phyloP scores from a whole-genome alignment of 192 early-diverging fungal species.

The Tieghemiomyces parasiticus region DNA sequence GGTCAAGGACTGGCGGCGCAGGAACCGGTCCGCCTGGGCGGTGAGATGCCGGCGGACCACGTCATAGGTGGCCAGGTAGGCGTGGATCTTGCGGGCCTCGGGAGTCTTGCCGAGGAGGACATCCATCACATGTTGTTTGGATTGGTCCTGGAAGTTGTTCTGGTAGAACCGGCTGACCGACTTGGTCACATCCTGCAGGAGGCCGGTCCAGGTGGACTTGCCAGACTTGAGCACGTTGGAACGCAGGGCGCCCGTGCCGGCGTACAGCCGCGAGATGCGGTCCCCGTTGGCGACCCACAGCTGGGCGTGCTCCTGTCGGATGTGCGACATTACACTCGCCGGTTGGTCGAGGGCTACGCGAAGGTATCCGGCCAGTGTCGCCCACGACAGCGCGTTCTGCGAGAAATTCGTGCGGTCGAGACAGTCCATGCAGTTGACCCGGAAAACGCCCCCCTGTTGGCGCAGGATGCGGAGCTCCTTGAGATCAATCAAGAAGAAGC shows the following conservation, averaged over 20 bases:
- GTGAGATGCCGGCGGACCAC: constrained; percentile 6
- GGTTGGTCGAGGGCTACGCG: constrained; percentile 16
- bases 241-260: constrained; percentile 93
- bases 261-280: constrained; percentile 78
- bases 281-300: constrained; percentile 87
- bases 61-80: constrained; percentile 9
- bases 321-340: constrained; percentile 5
- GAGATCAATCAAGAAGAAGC: constrained; percentile 54
- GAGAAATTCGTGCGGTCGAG: constrained; percentile 83
- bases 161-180: constrained; percentile 87
- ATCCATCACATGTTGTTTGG: constrained; percentile 87
- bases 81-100: constrained; percentile 5
- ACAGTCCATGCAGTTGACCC: constrained; percentile 90
- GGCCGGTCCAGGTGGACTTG: constrained; percentile 47
- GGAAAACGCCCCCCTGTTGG: constrained; percentile 67
- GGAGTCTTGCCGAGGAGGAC: constrained; percentile 48
- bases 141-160: constrained; percentile 92
- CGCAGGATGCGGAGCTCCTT: constrained; percentile 36
- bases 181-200: constrained; percentile 86
- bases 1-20: background rate
- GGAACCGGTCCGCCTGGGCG: background rate
- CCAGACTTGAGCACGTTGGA: constrained; percentile 79
- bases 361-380: constrained; percentile 28
- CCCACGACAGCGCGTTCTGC: constrained; percentile 57
- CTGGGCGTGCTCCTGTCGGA: constrained; percentile 33